Base-by-base conservation (phyloP, 345 rosid genomes). In the Tarenaya hassleriana region DNA sequence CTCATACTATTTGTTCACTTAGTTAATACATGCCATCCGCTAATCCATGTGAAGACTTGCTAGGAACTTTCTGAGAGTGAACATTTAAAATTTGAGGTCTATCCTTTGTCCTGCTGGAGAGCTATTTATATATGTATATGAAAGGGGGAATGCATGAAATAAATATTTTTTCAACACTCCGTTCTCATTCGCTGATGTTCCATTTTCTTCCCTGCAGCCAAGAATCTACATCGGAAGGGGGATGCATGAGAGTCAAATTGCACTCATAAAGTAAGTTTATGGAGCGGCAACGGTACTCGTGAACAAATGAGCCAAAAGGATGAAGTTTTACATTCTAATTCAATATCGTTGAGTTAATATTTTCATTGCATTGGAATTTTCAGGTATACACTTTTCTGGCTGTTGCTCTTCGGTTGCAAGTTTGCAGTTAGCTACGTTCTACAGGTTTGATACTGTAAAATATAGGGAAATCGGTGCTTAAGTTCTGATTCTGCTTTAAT, bases 161-260 rank as follows among this genome's bases (percentile, higher is more conserved):
- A n/a, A n/a, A n/a, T 31, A 12, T 3, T 18, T 37, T 37, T 37
- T 0, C n/a, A n/a, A n/a, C n/a, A n/a, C n/a, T n/a, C n/a, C n/a
- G 7, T 64, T 52, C 51, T 41, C 34, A 61, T 66, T 48, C 45
- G 20, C 49, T 74, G 37, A 56, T 48, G 40, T 27, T 7, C 47
- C 21, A 12, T 55, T 65, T 52, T 63, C 18, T 41, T 64, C 59
- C 10, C 55, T 69, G 71, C 90, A 91, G 96, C 98, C 96, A 53
- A 79, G 98, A 73, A 75, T 87, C 55, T 91, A 87, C 53, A 66
- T 91, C 42, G 98, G 98, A 34, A 81, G 98, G 69, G 98, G 98
- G 60, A 87, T 91, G 98, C 98, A 91, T 71, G 98, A 91, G 73
- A 91, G 98, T 56, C 98, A 87, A 63, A 76, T 84, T 72, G 50